phyloP scores from a whole-genome alignment of 805 yeast genomes.

The Barnettozyma wickerhamii region DNA sequence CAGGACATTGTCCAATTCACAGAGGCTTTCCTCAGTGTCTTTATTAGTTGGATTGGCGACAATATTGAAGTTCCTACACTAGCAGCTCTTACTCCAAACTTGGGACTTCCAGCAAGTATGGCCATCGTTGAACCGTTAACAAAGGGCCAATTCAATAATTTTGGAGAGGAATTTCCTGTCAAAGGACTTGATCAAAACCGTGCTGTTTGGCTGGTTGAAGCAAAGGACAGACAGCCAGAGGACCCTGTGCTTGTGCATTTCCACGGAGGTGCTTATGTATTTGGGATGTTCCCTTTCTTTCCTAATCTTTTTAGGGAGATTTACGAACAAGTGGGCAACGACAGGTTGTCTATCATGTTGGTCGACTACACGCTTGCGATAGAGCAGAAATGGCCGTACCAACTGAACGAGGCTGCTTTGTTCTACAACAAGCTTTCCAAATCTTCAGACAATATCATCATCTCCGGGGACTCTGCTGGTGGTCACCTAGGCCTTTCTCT shows the following conservation, averaged over 20 bases:
- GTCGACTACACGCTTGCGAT: conserved; percentile 22
- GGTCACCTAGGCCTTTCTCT: conserved; percentile 25
- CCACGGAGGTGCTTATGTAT: conserved; percentile 19
- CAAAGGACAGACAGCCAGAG: conserved; percentile 18
- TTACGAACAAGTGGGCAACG: conserved; percentile 5
- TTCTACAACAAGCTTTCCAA: conserved; percentile 18
- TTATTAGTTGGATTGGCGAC: not conserved
- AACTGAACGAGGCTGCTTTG: conserved; percentile 19
- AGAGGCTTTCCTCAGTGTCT: not conserved
- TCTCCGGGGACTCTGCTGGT: conserved; percentile 32
- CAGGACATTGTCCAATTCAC: not conserved
- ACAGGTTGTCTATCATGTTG: conserved; percentile 18
- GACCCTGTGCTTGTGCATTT: conserved; percentile 17
- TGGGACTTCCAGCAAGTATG: not conserved
- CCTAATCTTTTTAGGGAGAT: conserved; percentile 5
- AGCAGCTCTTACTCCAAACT: not conserved
- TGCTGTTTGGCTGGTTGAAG: conserved; percentile 23
- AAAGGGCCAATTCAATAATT: not conserved
- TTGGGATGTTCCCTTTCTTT: conserved; percentile 10
- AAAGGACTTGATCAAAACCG: conserved; percentile 5
- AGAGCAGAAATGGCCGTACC: not conserved
- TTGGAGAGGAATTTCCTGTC: conserved; percentile 3
- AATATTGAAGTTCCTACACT: not conserved
- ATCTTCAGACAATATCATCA: conserved; percentile 16
- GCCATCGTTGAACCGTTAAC: not conserved